Base-by-base conservation (phyloP, 441 rosid genomes). In the Raphanus hybrid region DNA sequence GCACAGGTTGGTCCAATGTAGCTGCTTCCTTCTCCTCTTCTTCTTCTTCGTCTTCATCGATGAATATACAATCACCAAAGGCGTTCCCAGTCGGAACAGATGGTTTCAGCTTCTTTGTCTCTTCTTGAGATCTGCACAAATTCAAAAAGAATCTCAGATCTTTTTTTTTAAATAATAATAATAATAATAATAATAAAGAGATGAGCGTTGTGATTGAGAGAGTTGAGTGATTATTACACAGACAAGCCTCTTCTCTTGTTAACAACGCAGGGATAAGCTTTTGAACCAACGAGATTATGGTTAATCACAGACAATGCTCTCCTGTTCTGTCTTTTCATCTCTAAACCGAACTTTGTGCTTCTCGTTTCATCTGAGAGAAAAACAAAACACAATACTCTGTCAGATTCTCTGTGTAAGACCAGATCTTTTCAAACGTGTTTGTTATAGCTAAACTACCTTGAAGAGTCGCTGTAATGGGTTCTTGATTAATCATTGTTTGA, bases 181-280 rank as follows among this genome's bases (percentile, higher is more conserved):
- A 48, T 29, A 29, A 29, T 29, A 29, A 29, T 29, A 29, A 29
- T 29, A 29, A 29, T 4, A 29, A 1, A 32, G 18, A 48, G 16
- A 39, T 3, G 45, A 39, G 41, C 2, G 7, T 37, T 37, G 41
- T 37, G 2, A 6, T 37, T 37, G 41, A 52, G 58, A 52, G 58
- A 6, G 58, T 2, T 52, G 6, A 52, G 58, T 52, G 20, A 15
- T 15, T 12, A 12, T 52, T 54, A 54, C 59, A 15, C 26, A 54
- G 59, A 54, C 59, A 54, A 54, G 59, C 59, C 59, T 54, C 59
- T 54, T 54, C 59, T 54, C 59, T 54, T 54, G 26, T 54, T 54
- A 54, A 54, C 59, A 54, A 54, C 59, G 59, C 59, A 54, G 16
- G 59, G 59, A 54, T 54, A 52, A 52, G 10, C 23, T 52, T 52